phyloP scores from a whole-genome alignment of 805 yeast genomes.

The Barnettozyma pratensis region DNA sequence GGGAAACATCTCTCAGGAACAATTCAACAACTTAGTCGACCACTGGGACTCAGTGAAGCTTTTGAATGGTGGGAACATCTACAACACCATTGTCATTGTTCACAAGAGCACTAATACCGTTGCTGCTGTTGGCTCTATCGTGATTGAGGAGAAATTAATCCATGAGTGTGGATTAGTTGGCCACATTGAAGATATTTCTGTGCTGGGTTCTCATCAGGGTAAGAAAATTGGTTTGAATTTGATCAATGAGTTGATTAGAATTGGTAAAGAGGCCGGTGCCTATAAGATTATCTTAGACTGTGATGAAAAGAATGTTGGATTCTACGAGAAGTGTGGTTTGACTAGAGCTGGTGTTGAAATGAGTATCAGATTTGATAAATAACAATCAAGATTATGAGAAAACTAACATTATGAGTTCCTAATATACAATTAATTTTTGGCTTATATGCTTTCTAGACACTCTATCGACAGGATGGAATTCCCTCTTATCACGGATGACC shows the following conservation, averaged over 20 bases:
- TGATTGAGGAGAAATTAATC: conserved; percentile 77
- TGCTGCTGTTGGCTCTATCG: conserved; percentile 79
- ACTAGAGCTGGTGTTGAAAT: conserved; percentile 62
- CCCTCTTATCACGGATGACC: conserved; percentile 73
- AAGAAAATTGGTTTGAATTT: conserved; percentile 67
- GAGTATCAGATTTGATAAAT: conserved; percentile 42
- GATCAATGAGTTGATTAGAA: conserved; percentile 53
- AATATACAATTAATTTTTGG: background rate
- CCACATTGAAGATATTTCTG: conserved; percentile 93
- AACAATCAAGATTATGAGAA: background rate
- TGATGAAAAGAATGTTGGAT: conserved; percentile 71
- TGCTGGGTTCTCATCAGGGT: conserved; percentile 71
- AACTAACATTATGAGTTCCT: background rate
- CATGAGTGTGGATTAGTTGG: conserved; percentile 86
- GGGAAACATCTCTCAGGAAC: conserved; percentile 54
- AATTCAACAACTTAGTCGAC: conserved; percentile 46
- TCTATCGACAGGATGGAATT: conserved; percentile 73
- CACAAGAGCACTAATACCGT: conserved; percentile 41
- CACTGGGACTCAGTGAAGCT: conserved; percentile 48
- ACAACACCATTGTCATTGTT: conserved; percentile 66
- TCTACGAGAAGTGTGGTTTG: conserved; percentile 87
- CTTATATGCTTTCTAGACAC: conserved; percentile 24
- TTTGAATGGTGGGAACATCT: conserved; percentile 32
- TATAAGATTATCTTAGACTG: conserved; percentile 91
- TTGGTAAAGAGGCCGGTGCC: conserved; percentile 62